Conservation (phyloP, 129 eudicot species). For the Heracleum sosnowskyi region DNA sequence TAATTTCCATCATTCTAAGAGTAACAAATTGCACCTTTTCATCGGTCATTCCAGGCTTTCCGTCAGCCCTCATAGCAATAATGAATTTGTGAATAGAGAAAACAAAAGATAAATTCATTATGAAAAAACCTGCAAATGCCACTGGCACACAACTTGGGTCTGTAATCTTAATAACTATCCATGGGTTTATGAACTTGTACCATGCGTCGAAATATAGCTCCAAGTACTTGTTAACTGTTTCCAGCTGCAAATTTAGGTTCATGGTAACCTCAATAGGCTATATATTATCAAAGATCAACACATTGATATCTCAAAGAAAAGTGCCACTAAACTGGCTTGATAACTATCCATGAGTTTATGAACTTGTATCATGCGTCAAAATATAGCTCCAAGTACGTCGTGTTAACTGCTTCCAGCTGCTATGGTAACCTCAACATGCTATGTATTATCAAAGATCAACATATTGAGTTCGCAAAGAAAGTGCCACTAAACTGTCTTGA, state of each 20-base stretch:
- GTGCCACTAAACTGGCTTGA: neutral
- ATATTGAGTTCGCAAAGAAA: neutral
- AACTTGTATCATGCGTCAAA: slow-evolving; percentile 91
- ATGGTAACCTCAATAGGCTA: neutral
- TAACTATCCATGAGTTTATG: slow-evolving; percentile 77
- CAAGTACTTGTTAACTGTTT: slow-evolving; percentile 62
- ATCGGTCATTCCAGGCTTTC: slow-evolving; percentile 83
- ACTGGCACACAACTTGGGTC: slow-evolving; percentile 84
- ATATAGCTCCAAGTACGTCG: slow-evolving; percentile 62
- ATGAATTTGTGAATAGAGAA: neutral
- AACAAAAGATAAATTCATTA: neutral
- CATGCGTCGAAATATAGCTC: slow-evolving; percentile 82
- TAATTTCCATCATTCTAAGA: neutral
- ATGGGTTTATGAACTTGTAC: slow-evolving; percentile 77
- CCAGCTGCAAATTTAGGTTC: slow-evolving; percentile 49
- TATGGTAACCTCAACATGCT: neutral
- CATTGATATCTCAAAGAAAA: neutral
- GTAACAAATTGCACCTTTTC: slow-evolving; percentile 57
- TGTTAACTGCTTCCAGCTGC: slow-evolving; percentile 84
- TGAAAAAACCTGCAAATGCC: slow-evolving; percentile 83
- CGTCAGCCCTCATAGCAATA: slow-evolving; percentile 63
- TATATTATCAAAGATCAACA: neutral
- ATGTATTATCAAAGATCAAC: neutral
- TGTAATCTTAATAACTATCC: slow-evolving; percentile 89
- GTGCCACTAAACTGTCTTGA: neutral